Evolutionary conservation across 805 yeast species (phyloP).

Genomic region (Nakazawaea laoshanensis): DNA sequence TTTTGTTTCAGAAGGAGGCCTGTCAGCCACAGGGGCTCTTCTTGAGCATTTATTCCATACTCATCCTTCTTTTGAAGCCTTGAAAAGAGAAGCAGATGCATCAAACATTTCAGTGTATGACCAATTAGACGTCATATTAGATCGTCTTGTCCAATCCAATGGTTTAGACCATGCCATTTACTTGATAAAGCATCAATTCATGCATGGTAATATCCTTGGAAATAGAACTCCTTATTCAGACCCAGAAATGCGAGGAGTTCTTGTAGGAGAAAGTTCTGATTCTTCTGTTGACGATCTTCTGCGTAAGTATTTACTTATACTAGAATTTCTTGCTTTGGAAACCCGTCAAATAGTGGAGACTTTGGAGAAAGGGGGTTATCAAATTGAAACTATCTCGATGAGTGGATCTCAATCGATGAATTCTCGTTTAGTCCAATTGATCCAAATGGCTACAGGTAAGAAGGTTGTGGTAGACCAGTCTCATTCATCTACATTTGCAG

Average conservation of each 20-base stretch:
- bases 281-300: slow-evolving; percentile 24
- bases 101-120: slow-evolving; percentile 5
- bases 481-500: slow-evolving; percentile 16
- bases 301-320: slow-evolving; percentile 32
- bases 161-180: slow-evolving; percentile 3
- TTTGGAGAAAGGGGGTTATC: slow-evolving; percentile 16
- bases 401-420: slow-evolving; percentile 51
- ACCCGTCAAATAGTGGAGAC: slow-evolving; percentile 29
- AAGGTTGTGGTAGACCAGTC: slow-evolving; percentile 8
- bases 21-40: slow-evolving; percentile 49
- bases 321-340: slow-evolving; percentile 48
- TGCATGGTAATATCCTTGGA: slow-evolving; percentile 50
- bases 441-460: slow-evolving; percentile 18
- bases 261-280: slow-evolving; percentile 38
- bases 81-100: slow-evolving; percentile 7
- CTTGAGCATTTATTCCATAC: slow-evolving; percentile 37
- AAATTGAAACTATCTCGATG: slow-evolving; percentile 26
- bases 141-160: not conserved
- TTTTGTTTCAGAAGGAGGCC: slow-evolving; percentile 44
- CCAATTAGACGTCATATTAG: slow-evolving; percentile 4
- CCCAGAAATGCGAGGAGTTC: slow-evolving; percentile 36
- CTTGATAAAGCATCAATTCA: slow-evolving; percentile 27
- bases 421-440: slow-evolving; percentile 25
- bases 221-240: slow-evolving; percentile 51
- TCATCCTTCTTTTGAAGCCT: slow-evolving; percentile 24